Base-by-base conservation (phyloP, 108 stramenopile species). In the Phaeodactylum tricornutum region DNA sequence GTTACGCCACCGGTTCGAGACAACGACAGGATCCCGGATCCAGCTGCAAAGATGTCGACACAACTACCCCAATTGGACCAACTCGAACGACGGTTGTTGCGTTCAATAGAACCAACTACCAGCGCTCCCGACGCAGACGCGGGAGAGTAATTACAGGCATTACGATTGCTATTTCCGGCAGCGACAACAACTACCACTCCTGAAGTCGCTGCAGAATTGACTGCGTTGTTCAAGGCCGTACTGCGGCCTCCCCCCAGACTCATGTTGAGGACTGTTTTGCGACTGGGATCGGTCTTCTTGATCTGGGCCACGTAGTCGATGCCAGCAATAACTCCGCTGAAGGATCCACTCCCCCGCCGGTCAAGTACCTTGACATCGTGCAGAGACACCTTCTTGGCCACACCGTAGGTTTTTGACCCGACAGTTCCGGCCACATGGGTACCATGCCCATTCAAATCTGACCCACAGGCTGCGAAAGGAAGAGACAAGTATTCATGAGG, bases 181-280 rank as follows among this genome's bases (percentile, higher is more conserved):
- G 83, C 73, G 34, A 67, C 83, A 62, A 79, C 46, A 16, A 73
- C 29, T 2, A 72, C 31, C 15, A 83, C 71, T 14, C 76, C 81
- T 5, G 57, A 26, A 17, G 67, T 54, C 14, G 60, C 52, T 11
- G 52, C 20, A 20, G 61, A 43, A 19, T 60, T 45, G 44, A 25
- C 44, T 3, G 22, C 22, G n/a, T 45, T 4, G 44, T 45, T 45
- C 22, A 25, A 6, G 26, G 44, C 44, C 15, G 4, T 17, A 45
- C 24, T 25, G 22, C 22, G 22, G 4, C 5, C 22, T 19, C 75
- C 64, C 14, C 77, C 78, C 8, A 84, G 37, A 51, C 50, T 58
- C 44, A 80, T 44, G 29, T 62, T 67, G n/a, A 84, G 68, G 33
- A 50, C 49, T n/a, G 15, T 24, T 21, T 77, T 66, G 2, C 69